Evolutionary conservation across 768 basidiomycete genomes (phyloP).

Genomic region (Guyanaporus albipodus): DNA sequence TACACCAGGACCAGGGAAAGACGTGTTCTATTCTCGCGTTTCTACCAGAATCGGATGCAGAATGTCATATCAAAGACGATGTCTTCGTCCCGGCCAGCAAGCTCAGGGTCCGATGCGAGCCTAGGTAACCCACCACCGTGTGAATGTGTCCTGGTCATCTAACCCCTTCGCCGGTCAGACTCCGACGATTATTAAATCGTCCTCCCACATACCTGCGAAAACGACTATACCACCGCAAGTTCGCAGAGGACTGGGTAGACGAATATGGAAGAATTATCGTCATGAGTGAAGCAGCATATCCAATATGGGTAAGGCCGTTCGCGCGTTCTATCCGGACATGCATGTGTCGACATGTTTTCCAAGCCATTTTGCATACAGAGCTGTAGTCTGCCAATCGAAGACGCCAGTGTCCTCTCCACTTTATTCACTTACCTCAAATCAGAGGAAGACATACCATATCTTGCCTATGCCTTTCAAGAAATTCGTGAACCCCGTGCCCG

Average conservation of each 20-base stretch:
- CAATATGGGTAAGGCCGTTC: slow-evolving; percentile 41
- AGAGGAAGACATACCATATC: slow-evolving; percentile 44
- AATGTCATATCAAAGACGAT: slow-evolving; percentile 33
- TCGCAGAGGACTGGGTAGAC: slow-evolving; percentile 51
- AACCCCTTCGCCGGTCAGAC: slow-evolving; percentile 26
- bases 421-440: slow-evolving; percentile 43
- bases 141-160: not conserved
- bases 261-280: slow-evolving; percentile 48
- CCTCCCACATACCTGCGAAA: slow-evolving; percentile 38
- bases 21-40: slow-evolving; percentile 38
- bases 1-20: slow-evolving; percentile 33
- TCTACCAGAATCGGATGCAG: slow-evolving; percentile 37
- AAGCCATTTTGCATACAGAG: slow-evolving; percentile 48
- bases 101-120: slow-evolving; percentile 36
- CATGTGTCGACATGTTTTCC: not conserved
- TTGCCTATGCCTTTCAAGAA: slow-evolving; percentile 58
- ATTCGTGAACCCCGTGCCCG: slow-evolving; percentile 48
- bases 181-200: slow-evolving; percentile 36
- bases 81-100: slow-evolving; percentile 29
- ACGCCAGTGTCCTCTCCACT: slow-evolving; percentile 32
- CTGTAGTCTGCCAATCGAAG: slow-evolving; percentile 34
- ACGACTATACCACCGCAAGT: slow-evolving; percentile 33
- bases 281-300: slow-evolving; percentile 60
- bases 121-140: slow-evolving; percentile 32
- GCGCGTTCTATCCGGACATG: not conserved